Base-by-base conservation (phyloP, 352 stramenopile species). In the Globisporangium polare region DNA sequence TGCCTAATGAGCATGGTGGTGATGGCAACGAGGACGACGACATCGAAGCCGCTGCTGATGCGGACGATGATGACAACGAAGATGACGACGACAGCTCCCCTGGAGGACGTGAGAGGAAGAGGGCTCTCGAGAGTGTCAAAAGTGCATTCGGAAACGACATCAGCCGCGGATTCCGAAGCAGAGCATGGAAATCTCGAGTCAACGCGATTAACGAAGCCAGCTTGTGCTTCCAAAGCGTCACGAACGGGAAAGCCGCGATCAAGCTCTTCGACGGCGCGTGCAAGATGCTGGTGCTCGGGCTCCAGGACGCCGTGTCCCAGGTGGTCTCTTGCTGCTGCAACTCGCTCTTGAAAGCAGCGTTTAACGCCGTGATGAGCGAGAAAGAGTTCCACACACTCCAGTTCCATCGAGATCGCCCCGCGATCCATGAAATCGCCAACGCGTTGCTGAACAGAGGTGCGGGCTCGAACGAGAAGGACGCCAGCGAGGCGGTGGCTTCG, bases 401-500 rank as follows among this genome's bases (percentile, higher is more conserved):
- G 29, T 94, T 91, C 50, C 85, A 91, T 42, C 46, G 75, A 0
- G 66, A 74, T 10, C 78, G 77, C 4, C 81, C 80, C 0, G 50
- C 64, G 1, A 75, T 92, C 52, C 68, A 69, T 15, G 69, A 75
- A 22, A 83, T 94, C 22, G 60, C 75, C 1, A 74, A 69, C 18
- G 53, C 72, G 5, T 53, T 92, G 3, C 56, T 92, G 24, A 61
- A 62, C 0, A 73, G 85, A 31, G 85, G 78, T 5, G 79, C 83
- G 0, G 76, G 71, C 1, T 87, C 79, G 8, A 92, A 92, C 55
- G 79, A 94, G 56, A 92, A 90, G 71, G 85, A 94, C 29, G 68
- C 85, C 1, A 91, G 83, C 20, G 83, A 94, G 56, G 83, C 83
- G 0, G 80, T 92, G 1, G 74, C 80, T 0, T 89, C 79, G 24